A percentile compares a stretch with the other conserved stretches of the same genome.
Evolutionary conservation across 1,139 yeast genomes (phyloP).

Genomic region (Ashbya aceris): DNA sequence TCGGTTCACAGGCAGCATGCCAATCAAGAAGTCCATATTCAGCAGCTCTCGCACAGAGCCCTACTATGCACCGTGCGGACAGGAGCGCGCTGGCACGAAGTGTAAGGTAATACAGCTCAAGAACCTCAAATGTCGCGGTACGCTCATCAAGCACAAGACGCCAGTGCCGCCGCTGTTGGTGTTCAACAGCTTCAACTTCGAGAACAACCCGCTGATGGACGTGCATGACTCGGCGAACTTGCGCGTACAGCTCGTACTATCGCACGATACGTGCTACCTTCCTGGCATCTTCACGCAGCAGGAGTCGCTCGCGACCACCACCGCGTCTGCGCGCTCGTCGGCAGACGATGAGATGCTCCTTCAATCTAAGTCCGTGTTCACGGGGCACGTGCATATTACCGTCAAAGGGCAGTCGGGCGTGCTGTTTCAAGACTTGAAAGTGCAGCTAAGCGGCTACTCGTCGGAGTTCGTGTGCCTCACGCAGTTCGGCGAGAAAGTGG

Average conservation of each 20-base stretch:
- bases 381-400: conserved; percentile 8
- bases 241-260: conserved; percentile 6
- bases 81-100: not conserved
- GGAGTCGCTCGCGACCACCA: conserved; percentile 1
- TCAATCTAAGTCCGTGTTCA: conserved; percentile 4
- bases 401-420: conserved; percentile 7
- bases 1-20: not conserved
- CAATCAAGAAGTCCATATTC: not conserved
- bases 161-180: conserved; percentile 6
- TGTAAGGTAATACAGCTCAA: conserved; percentile 4
- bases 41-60: not conserved
- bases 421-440: conserved; percentile 6
- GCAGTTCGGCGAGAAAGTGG: conserved; percentile 1
- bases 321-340: not conserved
- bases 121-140: conserved; percentile 6
- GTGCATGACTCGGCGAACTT: conserved; percentile 7
- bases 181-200: conserved; percentile 8
- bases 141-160: conserved; percentile 6
- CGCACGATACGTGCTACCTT: conserved; percentile 5
- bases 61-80: not conserved
- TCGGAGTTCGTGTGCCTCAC: conserved; percentile 6
- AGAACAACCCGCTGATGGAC: conserved; percentile 4
- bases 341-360: conserved; percentile 4
- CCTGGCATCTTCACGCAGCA: conserved; percentile 6
- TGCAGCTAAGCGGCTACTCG: conserved; percentile 10